Percentiles rank a stretch among this genome's conserved stretches.
Conservation (phyloP, 148 eudicot genomes). For the Talinum fruticosum region DNA sequence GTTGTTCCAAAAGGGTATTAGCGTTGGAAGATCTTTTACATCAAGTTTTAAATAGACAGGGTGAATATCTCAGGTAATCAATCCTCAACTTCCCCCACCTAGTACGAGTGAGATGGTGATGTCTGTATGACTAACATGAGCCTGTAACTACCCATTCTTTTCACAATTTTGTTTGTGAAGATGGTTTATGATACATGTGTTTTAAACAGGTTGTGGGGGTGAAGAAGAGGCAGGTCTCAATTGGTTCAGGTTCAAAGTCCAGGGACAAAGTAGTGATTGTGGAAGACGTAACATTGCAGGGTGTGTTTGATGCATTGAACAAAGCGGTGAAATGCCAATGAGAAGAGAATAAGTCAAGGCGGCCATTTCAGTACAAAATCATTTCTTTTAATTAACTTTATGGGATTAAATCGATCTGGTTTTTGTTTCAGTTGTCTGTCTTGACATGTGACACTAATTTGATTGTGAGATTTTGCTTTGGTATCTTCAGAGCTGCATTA, state of each 20-base stretch:
- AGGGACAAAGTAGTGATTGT: slow-evolving; percentile 88
- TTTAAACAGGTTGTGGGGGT: slow-evolving; percentile 75
- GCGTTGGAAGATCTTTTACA: not conserved
- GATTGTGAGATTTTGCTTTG: not conserved
- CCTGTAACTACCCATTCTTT: not conserved
- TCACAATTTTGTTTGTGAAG: not conserved
- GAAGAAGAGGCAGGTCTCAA: slow-evolving; percentile 76
- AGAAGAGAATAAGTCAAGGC: slow-evolving; percentile 2
- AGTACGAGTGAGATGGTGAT: too few relatives aligned
- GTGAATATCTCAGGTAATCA: not conserved
- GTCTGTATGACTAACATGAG: too few relatives aligned
- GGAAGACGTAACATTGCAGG: slow-evolving; percentile 59
- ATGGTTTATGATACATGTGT: not conserved
- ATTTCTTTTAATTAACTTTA: not conserved
- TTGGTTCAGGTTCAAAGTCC: slow-evolving; percentile 86
- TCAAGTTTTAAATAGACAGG: not conserved
- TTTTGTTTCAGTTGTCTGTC: not conserved
- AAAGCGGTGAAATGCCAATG: slow-evolving; percentile 44
- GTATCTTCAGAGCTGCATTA: not conserved
- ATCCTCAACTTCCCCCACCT: not conserved
- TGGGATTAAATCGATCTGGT: not conserved
- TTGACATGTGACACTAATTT: not conserved
- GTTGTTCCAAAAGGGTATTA: not conserved
- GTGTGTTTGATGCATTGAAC: slow-evolving; percentile 65
- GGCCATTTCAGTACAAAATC: not conserved